Conservation (phyloP, 768 basidiomycete species). For the Kwoniella europaea region DNA sequence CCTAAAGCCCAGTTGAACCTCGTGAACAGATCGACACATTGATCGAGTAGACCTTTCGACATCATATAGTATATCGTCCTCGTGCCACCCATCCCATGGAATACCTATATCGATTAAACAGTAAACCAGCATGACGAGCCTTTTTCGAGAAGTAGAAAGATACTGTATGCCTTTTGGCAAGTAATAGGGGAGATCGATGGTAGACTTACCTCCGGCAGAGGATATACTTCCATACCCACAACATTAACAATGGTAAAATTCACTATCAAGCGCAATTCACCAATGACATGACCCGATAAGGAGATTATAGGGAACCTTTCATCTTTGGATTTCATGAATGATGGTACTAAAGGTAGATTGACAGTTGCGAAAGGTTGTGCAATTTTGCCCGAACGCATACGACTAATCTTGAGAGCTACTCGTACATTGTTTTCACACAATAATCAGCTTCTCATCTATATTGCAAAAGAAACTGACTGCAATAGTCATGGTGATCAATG, state of each 20-base stretch:
- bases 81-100: conserved; percentile 10
- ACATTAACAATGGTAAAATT: conserved; percentile 17
- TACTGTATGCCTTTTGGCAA: no score
- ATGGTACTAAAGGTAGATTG: conserved; percentile 17
- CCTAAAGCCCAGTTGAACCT: conserved; percentile 15
- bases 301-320: conserved; percentile 31
- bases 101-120: not conserved
- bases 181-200: not conserved
- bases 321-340: conserved; percentile 18
- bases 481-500: not conserved
- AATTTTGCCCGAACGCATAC: conserved; percentile 7
- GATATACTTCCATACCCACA: conserved; percentile 1
- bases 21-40: conserved; percentile 11
- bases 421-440: not conserved
- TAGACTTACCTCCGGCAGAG: conserved; percentile 10
- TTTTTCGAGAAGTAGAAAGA: no score
- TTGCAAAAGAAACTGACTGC: not conserved
- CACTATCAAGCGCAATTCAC: conserved; percentile 28
- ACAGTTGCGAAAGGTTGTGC: conserved; percentile 16
- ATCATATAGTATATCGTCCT: conserved; percentile 22
- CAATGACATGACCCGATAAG: conserved; percentile 9
- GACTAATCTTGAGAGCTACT: conserved; percentile 17
- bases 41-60: conserved; percentile 16
- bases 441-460: not conserved
- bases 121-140: no score